Percentiles rank a stretch among this genome's conserved stretches.
These are phyloP conservation scores for Stagonosporopsis vannaccii DNA, from an alignment of 2,329 filamentous ascomycete species.

Conservation along the genomic window DNA sequence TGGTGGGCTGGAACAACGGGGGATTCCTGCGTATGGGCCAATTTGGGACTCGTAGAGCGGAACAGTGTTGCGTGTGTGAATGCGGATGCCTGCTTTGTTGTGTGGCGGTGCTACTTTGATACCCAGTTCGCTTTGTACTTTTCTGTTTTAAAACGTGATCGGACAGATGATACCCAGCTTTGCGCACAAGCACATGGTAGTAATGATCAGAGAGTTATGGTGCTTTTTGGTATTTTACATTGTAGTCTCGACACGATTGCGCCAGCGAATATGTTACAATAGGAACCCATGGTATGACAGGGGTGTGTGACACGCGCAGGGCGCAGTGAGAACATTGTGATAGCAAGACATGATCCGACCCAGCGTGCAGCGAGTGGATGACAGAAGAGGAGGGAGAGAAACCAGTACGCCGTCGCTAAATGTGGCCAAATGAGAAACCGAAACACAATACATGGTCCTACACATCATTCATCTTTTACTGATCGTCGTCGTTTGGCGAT, in stretches of 20 bases:
- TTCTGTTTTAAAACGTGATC: not conserved
- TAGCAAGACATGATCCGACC: conserved; percentile 32
- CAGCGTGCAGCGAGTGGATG: conserved; percentile 14
- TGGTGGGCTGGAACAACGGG: conserved; percentile 70
- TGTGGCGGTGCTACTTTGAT: not conserved
- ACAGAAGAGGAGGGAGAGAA: conserved; percentile 23
- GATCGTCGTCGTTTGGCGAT: conserved; percentile 25
- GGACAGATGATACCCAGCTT: conserved; percentile 18
- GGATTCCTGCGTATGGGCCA: conserved; percentile 73
- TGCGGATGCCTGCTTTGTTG: no score
- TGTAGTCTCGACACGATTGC: not conserved
- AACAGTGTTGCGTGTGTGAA: not conserved
- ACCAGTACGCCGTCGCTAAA: conserved; percentile 43
- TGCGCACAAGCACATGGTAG: not conserved
- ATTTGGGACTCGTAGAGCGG: conserved; percentile 70
- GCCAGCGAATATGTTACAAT: conserved; percentile 5
- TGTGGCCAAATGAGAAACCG: conserved; percentile 24
- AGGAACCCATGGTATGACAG: not conserved
- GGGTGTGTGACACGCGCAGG: not conserved
- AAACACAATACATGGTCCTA: conserved; percentile 8
- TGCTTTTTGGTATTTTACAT: conserved; percentile 5
- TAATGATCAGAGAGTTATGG: not conserved
- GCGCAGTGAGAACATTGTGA: not conserved
- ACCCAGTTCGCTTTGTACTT: not conserved
- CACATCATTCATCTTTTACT: conserved; percentile 1